Evolutionary conservation across 2,329 filamentous ascomycete species (phyloP), one percentile per base, ranked within the genome.

Genomic region (Diaporthe longicolla): DNA sequence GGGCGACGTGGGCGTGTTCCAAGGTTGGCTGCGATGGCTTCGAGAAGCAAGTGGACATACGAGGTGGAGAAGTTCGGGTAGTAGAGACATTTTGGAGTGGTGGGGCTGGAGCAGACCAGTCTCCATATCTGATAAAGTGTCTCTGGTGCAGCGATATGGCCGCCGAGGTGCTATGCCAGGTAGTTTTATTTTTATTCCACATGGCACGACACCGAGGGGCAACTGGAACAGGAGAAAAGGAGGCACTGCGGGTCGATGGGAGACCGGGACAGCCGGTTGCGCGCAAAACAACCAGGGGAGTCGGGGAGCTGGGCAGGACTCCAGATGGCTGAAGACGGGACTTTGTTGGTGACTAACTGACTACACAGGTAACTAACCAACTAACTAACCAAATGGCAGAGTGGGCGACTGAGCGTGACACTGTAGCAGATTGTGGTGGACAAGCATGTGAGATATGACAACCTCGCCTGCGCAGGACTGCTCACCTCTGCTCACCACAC

Each of bases 391-490:
- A 11, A 37, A 11, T 37, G 19, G 19, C 19, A 9, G 45, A 48
- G 19, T 21, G 17, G 45, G 50, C 48, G 21, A 52, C 29, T 32
- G 29, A 7, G 29, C 29, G 61, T 13, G 43, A 32, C 43, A 65
- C 26, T 19, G 9, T n/a, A 26, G 61, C 26, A 50, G 43, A n/a
- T 19, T 15, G 43, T 66, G 61, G 61, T 10, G 63, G 21, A 52
- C 32, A 32, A 26, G 35, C 63, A 68, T 54, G 63, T 68, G 63
- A 68, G 63, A 68, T 68, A 37, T 68, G 63, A 68, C 32, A 68
- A 40, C 37, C 37, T 40, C 37, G 3, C 37, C 13, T 15, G 37
- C 37, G 37, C 13, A 40, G 11, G 11, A 15, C 37, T 40, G 10
- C 29, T 32, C 29, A 32, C 29, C 29, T 19, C 45, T 52, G 29